phyloP scores from a whole-genome alignment of 2,329 filamentous ascomycete genomes.

The Fusarium nurragi region DNA sequence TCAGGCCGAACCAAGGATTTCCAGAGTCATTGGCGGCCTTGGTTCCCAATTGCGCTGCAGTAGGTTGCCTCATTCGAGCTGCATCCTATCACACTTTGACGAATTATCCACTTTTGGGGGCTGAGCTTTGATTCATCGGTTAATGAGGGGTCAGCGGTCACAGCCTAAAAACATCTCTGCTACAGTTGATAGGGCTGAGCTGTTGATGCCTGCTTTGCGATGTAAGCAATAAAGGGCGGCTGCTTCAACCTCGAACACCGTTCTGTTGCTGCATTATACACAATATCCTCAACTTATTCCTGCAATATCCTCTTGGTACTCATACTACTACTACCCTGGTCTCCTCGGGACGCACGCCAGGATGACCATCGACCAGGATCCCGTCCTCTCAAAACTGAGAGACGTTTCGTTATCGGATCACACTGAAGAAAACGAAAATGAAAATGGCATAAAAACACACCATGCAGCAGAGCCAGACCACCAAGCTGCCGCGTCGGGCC shows the following conservation, averaged over 20 bases:
- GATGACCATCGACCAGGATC: constrained; percentile 25
- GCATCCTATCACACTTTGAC: neutral
- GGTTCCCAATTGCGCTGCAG: neutral
- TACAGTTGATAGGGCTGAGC: constrained; percentile 2
- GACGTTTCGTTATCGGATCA: neutral
- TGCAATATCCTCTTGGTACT: neutral
- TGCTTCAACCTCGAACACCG: neutral
- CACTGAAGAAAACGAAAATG: neutral
- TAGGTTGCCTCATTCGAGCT: neutral
- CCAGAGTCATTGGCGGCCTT: neutral
- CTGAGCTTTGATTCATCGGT: constrained; percentile 10
- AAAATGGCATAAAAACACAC: too few relatives aligned
- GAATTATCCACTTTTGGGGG: constrained; percentile 15
- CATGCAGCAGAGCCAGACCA: neutral
- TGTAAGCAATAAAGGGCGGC: constrained; percentile 3
- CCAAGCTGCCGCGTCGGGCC: neutral
- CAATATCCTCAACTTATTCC: neutral
- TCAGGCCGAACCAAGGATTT: constrained; percentile 6
- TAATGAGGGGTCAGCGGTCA: neutral
- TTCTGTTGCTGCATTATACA: too few relatives aligned
- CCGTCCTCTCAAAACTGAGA: neutral
- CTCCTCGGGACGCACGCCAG: neutral
- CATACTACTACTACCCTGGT: neutral
- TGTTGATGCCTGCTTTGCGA: neutral
- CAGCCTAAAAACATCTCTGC: neutral